Conservation (phyloP, 345 rosid genomes). For the Eucalyptus regnans region DNA sequence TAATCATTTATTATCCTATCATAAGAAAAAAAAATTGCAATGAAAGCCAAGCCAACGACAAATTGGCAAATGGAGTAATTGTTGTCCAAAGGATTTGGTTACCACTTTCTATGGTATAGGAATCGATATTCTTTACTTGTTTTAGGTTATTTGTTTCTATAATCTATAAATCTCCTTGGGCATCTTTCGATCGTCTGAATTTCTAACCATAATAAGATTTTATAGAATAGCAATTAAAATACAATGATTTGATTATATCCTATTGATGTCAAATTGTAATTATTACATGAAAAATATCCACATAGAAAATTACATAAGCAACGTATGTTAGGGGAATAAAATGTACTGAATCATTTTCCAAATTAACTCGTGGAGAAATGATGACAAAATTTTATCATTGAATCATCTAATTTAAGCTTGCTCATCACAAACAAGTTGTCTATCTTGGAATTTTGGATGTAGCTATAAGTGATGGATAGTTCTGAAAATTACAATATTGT, state of each 20-base stretch:
- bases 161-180: background rate
- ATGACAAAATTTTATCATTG: background rate
- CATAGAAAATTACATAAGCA: background rate
- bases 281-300: background rate
- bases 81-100: background rate
- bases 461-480: too few relatives aligned
- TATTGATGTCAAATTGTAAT: background rate
- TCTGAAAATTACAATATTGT: too few relatives aligned
- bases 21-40: too few relatives aligned
- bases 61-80: background rate
- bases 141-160: background rate
- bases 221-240: too few relatives aligned
- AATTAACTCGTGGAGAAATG: background rate
- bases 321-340: background rate
- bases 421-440: too few relatives aligned
- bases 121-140: too few relatives aligned
- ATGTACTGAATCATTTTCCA: background rate
- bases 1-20: too few relatives aligned
- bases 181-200: background rate
- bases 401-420: too few relatives aligned
- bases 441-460: too few relatives aligned
- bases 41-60: background rate
- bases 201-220: background rate
- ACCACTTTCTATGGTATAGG: background rate
- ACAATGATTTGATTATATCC: background rate